Evolutionary conservation across 257 asterid genomes (phyloP), one percentile per base, ranked within the genome.

Genomic region (Gentiana straminea): DNA sequence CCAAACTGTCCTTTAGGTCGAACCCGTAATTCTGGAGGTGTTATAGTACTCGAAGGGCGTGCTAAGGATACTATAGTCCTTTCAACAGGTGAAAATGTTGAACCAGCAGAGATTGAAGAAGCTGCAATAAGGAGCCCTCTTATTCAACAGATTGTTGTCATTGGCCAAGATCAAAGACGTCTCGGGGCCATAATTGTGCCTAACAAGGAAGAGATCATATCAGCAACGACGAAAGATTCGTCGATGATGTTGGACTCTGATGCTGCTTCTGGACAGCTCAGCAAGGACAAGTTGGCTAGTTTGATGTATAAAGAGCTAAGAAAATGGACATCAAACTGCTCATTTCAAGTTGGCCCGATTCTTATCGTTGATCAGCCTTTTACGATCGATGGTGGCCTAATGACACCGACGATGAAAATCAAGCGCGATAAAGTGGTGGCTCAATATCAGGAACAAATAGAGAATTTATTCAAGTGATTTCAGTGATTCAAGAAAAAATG

Each of bases 81-180:
- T 54, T 77, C 73, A n/a, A 81, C 95, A n/a, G 98, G 96, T 70
- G 98, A 91, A 79, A 90, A 90, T 63, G 82, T 90, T 57, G 98
- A 90, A 74, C 96, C 96, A 57, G 75, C 96, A 35, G 94, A 80
- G 67, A 79, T 90, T 46, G 98, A 86, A 81, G 98, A 81, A 75
- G 92, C 96, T 65, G 98, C 94, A 12, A 54, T 75, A 71, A 80
- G 95, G 70, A 86, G 98, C 68, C 70, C 69, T 79, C 72, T 90
- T 61, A 82, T 90, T 70, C 95, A 82, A 50, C 95, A 90, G 75
- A 84, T 90, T 41, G 75, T 90, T 53, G 92, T 90, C 61, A 61
- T 90, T 47, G 98, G 98, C 72, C 98, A 86, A 97, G 98, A 91
- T 66, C 86, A 75, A 70, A 80, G 97, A 49, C 95, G 98, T 51